phyloP scores from a whole-genome alignment of 371 early-diverging fungal genomes.

The Mortierella sp. region DNA sequence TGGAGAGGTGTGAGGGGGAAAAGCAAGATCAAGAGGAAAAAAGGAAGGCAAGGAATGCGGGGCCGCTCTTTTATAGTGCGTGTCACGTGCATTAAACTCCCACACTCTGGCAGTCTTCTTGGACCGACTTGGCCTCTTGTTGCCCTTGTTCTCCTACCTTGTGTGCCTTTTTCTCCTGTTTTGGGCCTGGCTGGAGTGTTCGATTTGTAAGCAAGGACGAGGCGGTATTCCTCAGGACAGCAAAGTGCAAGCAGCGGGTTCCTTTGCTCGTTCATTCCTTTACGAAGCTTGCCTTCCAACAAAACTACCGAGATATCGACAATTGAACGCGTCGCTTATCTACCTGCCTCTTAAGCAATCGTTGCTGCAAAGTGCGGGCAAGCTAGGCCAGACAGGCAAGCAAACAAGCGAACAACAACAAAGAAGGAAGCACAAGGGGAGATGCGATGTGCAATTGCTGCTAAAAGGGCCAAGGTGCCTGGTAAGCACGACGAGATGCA shows the following conservation, averaged over 20 bases:
- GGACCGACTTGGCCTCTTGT: no score
- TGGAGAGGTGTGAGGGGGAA: constrained; percentile 14
- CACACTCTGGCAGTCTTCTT: background rate
- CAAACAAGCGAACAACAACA: background rate
- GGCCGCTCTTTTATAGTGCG: background rate
- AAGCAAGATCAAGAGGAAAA: background rate
- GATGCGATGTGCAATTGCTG: background rate
- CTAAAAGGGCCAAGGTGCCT: background rate
- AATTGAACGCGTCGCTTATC: background rate
- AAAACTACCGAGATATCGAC: background rate
- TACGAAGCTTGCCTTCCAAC: background rate
- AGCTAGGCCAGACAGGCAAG: background rate
- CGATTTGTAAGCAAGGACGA: background rate
- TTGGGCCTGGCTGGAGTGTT: background rate
- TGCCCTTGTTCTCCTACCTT: no score
- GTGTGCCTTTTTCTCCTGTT: background rate
- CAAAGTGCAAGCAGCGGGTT: background rate
- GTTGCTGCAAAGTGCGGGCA: background rate
- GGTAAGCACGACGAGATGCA: background rate
- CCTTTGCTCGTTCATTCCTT: background rate
- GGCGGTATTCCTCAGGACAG: background rate
- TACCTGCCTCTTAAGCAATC: background rate
- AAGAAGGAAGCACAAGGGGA: background rate
- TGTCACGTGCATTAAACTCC: background rate
- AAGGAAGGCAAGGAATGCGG: background rate